These are phyloP conservation scores for Medicago lupulina DNA, from an alignment of 306 rosid species.

Conservation along the genomic window DNA sequence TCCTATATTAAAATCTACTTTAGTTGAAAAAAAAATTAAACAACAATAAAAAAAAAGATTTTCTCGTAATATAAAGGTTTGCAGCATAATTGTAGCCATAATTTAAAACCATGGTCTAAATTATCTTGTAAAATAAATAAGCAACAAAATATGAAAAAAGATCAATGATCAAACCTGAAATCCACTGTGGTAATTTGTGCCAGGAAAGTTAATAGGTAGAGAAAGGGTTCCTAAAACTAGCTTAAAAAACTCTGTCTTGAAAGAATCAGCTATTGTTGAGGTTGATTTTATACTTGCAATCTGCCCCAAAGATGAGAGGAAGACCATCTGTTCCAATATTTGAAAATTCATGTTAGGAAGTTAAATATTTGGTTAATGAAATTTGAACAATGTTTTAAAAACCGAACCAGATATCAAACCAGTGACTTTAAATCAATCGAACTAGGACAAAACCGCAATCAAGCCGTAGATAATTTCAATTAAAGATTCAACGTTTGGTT, in stretches of 20 bases:
- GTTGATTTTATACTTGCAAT: slow-evolving; percentile 71
- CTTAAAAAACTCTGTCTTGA: slow-evolving; percentile 84
- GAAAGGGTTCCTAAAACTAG: slow-evolving; percentile 90
- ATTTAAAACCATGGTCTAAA: neutral
- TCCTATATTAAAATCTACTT: slow-evolving; percentile 3
- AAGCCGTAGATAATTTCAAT: too few species aligned
- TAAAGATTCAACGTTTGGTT: too few species aligned
- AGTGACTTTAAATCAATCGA: too few species aligned
- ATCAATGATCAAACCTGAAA: slow-evolving; percentile 61
- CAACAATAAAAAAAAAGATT: too few species aligned
- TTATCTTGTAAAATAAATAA: slow-evolving; percentile 3
- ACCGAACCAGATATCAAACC: neutral
- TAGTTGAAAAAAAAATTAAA: too few species aligned
- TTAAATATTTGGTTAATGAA: neutral
- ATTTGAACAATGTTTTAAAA: neutral
- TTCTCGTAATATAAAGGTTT: too few species aligned
- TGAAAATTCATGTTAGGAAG: neutral
- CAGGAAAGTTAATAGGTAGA: slow-evolving; percentile 90
- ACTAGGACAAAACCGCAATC: too few species aligned
- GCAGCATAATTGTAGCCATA: too few species aligned
- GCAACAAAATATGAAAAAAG: slow-evolving; percentile 2
- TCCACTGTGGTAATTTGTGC: slow-evolving; percentile 81
- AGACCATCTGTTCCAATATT: slow-evolving; percentile 73
- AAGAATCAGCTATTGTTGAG: slow-evolving; percentile 50
- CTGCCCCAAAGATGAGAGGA: slow-evolving; percentile 80